Conservation (phyloP, 2,329 filamentous ascomycete genomes). For the Fusarium sp. region DNA sequence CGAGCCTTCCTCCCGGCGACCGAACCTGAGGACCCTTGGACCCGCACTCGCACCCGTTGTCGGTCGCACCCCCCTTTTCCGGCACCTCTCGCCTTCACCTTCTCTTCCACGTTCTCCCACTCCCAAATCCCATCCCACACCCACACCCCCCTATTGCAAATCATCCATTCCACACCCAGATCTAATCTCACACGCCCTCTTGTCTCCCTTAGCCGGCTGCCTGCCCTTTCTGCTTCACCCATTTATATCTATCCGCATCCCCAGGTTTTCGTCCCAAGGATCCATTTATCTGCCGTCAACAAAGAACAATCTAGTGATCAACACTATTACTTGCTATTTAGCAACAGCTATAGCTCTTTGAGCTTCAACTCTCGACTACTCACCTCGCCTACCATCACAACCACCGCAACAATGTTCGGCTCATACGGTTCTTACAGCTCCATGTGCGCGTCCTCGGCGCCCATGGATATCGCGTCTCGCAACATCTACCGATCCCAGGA, state of each 20-base stretch:
- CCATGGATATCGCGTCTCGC: slow-evolving; percentile 62
- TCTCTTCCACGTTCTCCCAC: not conserved
- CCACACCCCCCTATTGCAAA: slow-evolving; percentile 23
- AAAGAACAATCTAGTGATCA: slow-evolving; percentile 39
- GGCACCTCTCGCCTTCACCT: slow-evolving; percentile 5
- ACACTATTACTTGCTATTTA: slow-evolving; percentile 34
- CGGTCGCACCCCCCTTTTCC: slow-evolving; percentile 25
- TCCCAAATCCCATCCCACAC: not conserved
- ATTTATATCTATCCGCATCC: slow-evolving; percentile 50
- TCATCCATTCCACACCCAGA: slow-evolving; percentile 36
- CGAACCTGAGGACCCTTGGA: slow-evolving; percentile 35
- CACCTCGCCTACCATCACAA: slow-evolving; percentile 43
- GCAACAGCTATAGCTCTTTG: slow-evolving; percentile 37
- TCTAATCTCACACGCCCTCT: slow-evolving; percentile 38
- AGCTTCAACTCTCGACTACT: slow-evolving; percentile 37
- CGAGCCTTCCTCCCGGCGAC: slow-evolving; percentile 31
- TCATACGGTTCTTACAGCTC: slow-evolving; percentile 66
- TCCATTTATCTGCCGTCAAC: slow-evolving; percentile 38
- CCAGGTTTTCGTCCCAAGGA: slow-evolving; percentile 40
- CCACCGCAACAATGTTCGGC: slow-evolving; percentile 61
- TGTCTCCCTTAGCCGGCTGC: slow-evolving; percentile 46
- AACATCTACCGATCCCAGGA: slow-evolving; percentile 58
- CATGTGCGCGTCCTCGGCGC: slow-evolving; percentile 58
- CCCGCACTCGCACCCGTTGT: slow-evolving; percentile 32
- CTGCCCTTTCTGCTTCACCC: slow-evolving; percentile 45